phyloP scores from a whole-genome alignment of 2,329 filamentous ascomycete genomes.

The Xylaria multiplex region DNA sequence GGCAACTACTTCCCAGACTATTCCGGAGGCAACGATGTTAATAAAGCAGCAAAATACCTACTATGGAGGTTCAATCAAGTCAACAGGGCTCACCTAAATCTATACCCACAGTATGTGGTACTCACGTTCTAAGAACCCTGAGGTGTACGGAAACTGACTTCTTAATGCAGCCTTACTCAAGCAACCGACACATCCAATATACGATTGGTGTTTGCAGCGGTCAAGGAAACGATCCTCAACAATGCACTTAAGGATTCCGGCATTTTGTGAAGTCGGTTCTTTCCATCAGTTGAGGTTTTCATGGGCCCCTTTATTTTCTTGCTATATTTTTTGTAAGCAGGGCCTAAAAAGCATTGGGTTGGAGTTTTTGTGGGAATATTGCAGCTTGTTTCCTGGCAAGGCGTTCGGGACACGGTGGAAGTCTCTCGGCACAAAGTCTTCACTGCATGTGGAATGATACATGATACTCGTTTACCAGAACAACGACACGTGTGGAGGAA shows the following conservation, averaged over 20 bases:
- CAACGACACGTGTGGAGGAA: slow-evolving; percentile 28
- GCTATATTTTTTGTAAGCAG: slow-evolving; percentile 35
- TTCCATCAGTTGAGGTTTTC: slow-evolving; percentile 25
- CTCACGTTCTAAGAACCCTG: slow-evolving; percentile 10
- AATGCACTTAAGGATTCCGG: slow-evolving; percentile 98
- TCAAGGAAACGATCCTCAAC: slow-evolving; percentile 98
- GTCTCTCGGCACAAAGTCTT: slow-evolving; percentile 42
- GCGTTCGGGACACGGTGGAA: slow-evolving; percentile 45
- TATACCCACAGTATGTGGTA: slow-evolving; percentile 90
- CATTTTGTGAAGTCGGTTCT: slow-evolving; percentile 73
- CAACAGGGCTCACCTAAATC: slow-evolving; percentile 92
- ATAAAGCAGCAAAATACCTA: slow-evolving; percentile 96
- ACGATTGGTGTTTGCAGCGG: slow-evolving; percentile 94
- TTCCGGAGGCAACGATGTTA: slow-evolving; percentile 96
- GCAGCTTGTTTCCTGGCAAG: slow-evolving; percentile 44
- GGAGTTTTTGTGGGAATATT: slow-evolving; percentile 44
- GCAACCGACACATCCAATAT: slow-evolving; percentile 99
- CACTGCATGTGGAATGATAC: slow-evolving; percentile 40
- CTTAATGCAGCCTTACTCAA: slow-evolving; percentile 81
- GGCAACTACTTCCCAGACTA: slow-evolving; percentile 98
- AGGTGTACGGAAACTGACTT: slow-evolving; percentile 38
- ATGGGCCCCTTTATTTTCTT: slow-evolving; percentile 30
- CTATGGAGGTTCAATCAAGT: slow-evolving; percentile 99
- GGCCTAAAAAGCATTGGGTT: slow-evolving; percentile 45
- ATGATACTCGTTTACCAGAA: slow-evolving; percentile 35